Base-by-base conservation (phyloP, 257 asterid species). In the Misopates orontium region DNA sequence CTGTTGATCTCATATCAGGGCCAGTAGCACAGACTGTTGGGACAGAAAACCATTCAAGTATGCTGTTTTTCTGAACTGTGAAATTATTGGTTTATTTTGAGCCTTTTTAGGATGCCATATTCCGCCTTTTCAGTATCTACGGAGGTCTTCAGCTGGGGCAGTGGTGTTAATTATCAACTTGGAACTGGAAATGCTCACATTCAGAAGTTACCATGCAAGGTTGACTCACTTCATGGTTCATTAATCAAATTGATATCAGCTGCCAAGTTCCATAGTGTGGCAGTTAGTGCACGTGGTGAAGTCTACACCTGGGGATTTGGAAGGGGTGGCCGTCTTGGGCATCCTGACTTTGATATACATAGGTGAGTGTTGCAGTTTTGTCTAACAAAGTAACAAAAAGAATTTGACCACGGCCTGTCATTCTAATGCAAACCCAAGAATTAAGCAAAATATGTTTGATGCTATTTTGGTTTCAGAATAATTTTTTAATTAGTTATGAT, bases 261-360 rank as follows among this genome's bases (percentile, higher is more conserved):
- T 66, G 88, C 96, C 21, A 94, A 94, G 83, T 94, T 90, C 81
- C 99, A 94, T 69, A 94, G 98, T 71, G 96, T 89, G 25, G 98
- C 99, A 23, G 95, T 94, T 63, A 85, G 77, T 77, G 86, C 83
- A 39, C 61, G 75, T 44, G 96, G 98, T 57, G 96, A 94, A 87
- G 91, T 94, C 68, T 91, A 88, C 80, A 86, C 96, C 15, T 94
- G 97, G 99, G 99, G 99, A 9, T 94, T 90, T 67, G 99, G 99
- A 64, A 83, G 99, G 78, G 99, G 99, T 48, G 97, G 99, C 72
- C 97, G 99, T 56, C 93, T 93, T 66, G 99, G 99, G 67, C 96
- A 90, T 73, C 97, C 97, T 25, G 99, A 90, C 45, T 88, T 93
- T 64, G 97, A 93, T 73, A 93, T 94, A 71, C 97, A 94, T 72